Evolutionary conservation across 345 rosid genomes (phyloP).

Genomic region (Salix arbutifolia): DNA sequence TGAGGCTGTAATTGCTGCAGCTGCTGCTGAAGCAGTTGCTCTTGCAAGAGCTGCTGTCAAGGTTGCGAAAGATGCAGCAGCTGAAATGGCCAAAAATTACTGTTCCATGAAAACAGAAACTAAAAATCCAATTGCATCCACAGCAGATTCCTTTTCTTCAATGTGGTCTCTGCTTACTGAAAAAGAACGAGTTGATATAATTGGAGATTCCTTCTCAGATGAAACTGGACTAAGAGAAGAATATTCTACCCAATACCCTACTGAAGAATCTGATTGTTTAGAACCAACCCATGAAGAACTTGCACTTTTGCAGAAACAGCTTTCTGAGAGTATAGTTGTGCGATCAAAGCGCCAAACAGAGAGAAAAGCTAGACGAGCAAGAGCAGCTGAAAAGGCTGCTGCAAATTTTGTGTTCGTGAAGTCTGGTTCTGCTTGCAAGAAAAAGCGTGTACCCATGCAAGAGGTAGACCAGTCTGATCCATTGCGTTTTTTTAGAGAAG

Average conservation of each 20-base stretch:
- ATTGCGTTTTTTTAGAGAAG: constrained; percentile 64
- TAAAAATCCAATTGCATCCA: constrained; percentile 21
- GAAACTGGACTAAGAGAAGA: constrained; percentile 33
- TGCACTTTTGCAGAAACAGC: constrained; percentile 48
- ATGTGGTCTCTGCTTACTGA: constrained; percentile 48
- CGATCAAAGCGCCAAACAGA: constrained; percentile 72
- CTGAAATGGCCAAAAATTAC: constrained; percentile 37
- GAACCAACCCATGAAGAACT: constrained; percentile 55
- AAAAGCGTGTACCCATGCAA: constrained; percentile 52
- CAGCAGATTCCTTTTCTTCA: constrained; percentile 29
- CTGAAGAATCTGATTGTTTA: constrained; percentile 41
- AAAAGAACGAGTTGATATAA: constrained; percentile 50
- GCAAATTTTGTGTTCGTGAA: constrained; percentile 47
- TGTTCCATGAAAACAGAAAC: constrained; percentile 27
- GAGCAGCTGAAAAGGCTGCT: constrained; percentile 66
- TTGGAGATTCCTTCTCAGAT: constrained; percentile 44
- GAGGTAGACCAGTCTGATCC: constrained; percentile 77
- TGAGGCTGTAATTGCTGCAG: constrained; percentile 82
- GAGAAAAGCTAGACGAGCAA: constrained; percentile 67
- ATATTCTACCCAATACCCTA: constrained; percentile 16
- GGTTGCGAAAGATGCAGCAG: constrained; percentile 79
- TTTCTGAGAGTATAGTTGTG: constrained; percentile 54
- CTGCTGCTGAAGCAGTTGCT: constrained; percentile 87
- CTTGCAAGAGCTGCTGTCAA: constrained; percentile 89
- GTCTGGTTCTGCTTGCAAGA: constrained; percentile 47